Percentiles rank a stretch among this genome's conserved stretches.
phyloP scores from a whole-genome alignment of 805 yeast species.

The Cyberlindnera euphorbiiphila region DNA sequence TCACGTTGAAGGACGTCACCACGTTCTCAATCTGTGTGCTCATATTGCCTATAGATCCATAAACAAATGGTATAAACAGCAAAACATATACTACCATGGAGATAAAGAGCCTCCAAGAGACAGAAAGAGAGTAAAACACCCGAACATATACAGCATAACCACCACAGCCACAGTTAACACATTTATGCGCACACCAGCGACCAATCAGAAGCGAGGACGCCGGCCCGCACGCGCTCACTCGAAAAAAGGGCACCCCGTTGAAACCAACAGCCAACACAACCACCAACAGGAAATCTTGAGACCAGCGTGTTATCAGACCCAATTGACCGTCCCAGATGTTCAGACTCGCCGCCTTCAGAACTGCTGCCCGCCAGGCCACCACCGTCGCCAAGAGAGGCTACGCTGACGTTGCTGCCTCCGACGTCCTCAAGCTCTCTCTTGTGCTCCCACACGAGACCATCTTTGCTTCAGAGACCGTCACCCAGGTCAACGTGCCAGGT shows the following conservation, averaged over 20 bases:
- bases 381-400: conserved; percentile 70
- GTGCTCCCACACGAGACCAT: conserved; percentile 84
- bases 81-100: too few relatives aligned
- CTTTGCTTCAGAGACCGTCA: conserved; percentile 44
- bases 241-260: conserved; percentile 1
- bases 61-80: too few relatives aligned
- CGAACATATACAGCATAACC: not conserved
- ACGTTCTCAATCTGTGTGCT: conserved; percentile 17
- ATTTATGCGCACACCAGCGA: not conserved
- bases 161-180: not conserved
- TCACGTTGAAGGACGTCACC: conserved; percentile 13
- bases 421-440: conserved; percentile 79
- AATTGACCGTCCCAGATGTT: conserved; percentile 19
- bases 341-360: conserved; percentile 28
- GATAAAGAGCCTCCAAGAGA: too few relatives aligned
- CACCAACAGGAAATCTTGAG: too few relatives aligned
- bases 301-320: not conserved
- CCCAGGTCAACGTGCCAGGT: conserved; percentile 94
- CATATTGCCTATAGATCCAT: too few relatives aligned
- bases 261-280: too few relatives aligned
- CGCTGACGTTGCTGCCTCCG: conserved; percentile 78
- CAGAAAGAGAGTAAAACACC: too few relatives aligned
- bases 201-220: not conserved
- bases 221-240: not conserved
- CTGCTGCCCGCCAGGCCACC: conserved; percentile 38